phyloP scores from a whole-genome alignment of 495 filamentous ascomycete species.

The Lineolata rhizophorae region DNA sequence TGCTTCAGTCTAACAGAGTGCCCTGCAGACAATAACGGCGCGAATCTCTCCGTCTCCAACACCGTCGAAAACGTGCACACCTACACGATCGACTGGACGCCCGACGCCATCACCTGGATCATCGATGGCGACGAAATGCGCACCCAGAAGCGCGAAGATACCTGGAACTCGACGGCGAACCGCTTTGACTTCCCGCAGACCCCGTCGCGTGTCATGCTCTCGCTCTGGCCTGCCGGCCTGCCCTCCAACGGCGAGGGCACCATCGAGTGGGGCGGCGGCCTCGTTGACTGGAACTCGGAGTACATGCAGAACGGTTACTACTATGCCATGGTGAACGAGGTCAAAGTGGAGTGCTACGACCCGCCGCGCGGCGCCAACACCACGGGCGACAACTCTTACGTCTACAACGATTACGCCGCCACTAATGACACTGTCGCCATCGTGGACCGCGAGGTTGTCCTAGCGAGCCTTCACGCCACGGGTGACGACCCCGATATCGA shows the following conservation, averaged over 20 bases:
- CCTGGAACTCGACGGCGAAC: slow-evolving; percentile 66
- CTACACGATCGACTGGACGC: slow-evolving; percentile 86
- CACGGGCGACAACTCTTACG: slow-evolving; percentile 43
- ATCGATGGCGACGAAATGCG: slow-evolving; percentile 62
- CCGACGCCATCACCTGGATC: slow-evolving; percentile 64
- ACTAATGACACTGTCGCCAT: slow-evolving; percentile 57
- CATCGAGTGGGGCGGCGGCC: slow-evolving; percentile 75
- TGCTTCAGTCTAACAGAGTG: too few species aligned
- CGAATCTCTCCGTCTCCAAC: slow-evolving; percentile 48
- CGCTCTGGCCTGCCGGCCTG: slow-evolving; percentile 84
- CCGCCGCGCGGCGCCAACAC: slow-evolving; percentile 39
- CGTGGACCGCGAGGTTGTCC: slow-evolving; percentile 50
- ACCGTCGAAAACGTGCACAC: slow-evolving; percentile 67
- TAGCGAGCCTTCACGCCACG: slow-evolving; percentile 56
- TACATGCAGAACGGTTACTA: slow-evolving; percentile 83
- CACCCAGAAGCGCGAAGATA: slow-evolving; percentile 46
- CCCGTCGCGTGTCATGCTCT: slow-evolving; percentile 80
- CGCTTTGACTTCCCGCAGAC: slow-evolving; percentile 83
- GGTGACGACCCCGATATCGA: slow-evolving; percentile 25
- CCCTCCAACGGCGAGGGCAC: slow-evolving; percentile 63
- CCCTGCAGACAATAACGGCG: slow-evolving; percentile 53
- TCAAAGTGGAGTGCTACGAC: slow-evolving; percentile 69
- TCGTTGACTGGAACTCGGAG: slow-evolving; percentile 63
- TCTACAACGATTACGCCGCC: slow-evolving; percentile 40
- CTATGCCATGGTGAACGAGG: slow-evolving; percentile 57